Percentiles rank a stretch among this genome's conserved stretches.
phyloP scores from a whole-genome alignment of 495 filamentous ascomycete genomes.

The Sordaria brevicollis region DNA sequence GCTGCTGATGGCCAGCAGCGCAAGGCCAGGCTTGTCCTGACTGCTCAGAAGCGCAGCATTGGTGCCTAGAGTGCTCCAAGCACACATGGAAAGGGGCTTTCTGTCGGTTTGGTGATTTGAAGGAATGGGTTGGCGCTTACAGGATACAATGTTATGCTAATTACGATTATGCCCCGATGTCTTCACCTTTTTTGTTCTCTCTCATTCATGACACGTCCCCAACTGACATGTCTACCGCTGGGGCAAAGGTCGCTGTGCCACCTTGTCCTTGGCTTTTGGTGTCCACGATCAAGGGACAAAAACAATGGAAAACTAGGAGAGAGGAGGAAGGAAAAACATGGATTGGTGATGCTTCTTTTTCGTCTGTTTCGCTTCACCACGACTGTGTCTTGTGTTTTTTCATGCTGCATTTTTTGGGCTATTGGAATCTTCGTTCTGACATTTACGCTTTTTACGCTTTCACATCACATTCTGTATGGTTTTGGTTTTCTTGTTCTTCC shows the following conservation, averaged over 20 bases:
- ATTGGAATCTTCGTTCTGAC: background rate
- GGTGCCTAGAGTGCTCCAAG: conserved; percentile 5
- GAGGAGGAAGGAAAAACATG: background rate
- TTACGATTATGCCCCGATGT: conserved; percentile 26
- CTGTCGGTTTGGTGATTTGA: background rate
- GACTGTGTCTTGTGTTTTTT: background rate
- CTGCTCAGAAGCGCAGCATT: conserved; percentile 78
- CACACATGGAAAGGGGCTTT: background rate
- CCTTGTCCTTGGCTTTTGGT: background rate
- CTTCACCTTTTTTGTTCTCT: conserved; percentile 9
- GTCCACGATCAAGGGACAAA: background rate
- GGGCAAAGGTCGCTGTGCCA: background rate
- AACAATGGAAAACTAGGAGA: background rate
- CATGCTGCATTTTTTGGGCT: background rate
- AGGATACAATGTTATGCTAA: conserved; percentile 21
- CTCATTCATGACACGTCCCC: background rate
- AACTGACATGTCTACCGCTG: background rate
- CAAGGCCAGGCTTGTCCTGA: conserved; percentile 78
- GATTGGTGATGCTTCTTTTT: background rate
- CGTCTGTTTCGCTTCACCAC: background rate
- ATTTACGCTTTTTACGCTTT: background rate
- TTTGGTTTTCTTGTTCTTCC: background rate
- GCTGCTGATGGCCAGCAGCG: conserved; percentile 56
- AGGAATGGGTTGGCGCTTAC: background rate
- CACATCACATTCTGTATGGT: background rate